Conservation (phyloP, 139 green algal species). For the Closterium sp. region DNA sequence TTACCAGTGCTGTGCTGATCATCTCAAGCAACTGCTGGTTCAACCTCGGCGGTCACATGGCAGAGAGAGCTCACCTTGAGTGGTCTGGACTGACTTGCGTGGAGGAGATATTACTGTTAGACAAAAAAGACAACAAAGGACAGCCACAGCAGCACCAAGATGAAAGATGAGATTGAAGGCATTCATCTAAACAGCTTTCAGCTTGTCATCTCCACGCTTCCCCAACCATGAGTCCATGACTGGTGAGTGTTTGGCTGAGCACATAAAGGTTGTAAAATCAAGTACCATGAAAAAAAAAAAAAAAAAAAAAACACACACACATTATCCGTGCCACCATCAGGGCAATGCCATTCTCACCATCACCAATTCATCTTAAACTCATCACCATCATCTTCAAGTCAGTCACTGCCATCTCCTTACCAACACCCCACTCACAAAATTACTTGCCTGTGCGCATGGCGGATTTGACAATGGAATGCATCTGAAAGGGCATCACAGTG, state of each 20-base stretch:
- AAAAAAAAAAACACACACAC: too few species aligned
- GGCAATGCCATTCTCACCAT: background rate
- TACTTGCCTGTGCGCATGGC: background rate
- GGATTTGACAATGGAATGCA: background rate
- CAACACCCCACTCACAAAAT: background rate
- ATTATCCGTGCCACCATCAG: background rate
- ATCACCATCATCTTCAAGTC: background rate
- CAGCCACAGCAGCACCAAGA: background rate
- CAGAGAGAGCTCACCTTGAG: background rate
- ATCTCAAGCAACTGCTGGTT: too few species aligned
- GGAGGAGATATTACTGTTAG: background rate
- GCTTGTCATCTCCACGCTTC: too few species aligned
- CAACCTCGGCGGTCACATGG: background rate
- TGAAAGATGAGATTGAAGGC: too few species aligned
- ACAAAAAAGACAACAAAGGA: background rate
- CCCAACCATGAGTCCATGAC: too few species aligned
- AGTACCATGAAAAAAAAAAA: background rate
- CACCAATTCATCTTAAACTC: too few species aligned
- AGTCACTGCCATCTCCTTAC: background rate
- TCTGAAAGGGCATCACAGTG: background rate
- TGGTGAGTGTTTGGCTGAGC: too few species aligned
- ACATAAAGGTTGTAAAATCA: background rate
- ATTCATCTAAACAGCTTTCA: too few species aligned
- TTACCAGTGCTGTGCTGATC: too few species aligned
- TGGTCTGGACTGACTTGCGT: background rate